Evolutionary conservation across 1,284 basidiomycete genomes (phyloP).

Genomic region (Athelia sp.): DNA sequence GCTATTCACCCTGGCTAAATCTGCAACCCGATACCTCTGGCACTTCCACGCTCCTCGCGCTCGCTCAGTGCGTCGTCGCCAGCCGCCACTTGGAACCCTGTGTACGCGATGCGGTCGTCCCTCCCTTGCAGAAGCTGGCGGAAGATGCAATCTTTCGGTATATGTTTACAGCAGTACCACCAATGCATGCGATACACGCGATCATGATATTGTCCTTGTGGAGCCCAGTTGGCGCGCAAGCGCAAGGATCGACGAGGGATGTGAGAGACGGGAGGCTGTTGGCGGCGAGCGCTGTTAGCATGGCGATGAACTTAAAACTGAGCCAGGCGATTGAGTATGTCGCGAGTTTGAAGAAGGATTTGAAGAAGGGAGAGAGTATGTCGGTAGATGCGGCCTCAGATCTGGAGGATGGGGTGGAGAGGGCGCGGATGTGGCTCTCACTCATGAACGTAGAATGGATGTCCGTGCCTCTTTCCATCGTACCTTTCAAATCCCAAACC

Average conservation of each 20-base stretch:
- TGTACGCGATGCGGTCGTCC: slow-evolving; percentile 29
- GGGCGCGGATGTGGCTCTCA: slow-evolving; percentile 36
- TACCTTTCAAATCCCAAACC: not conserved
- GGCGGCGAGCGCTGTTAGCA: slow-evolving; percentile 36
- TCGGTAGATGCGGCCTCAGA: slow-evolving; percentile 5
- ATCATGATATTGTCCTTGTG: slow-evolving; percentile 38
- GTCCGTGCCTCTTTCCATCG: slow-evolving; percentile 18
- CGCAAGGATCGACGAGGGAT: slow-evolving; percentile 4
- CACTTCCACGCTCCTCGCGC: slow-evolving; percentile 25
- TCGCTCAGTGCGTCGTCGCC: slow-evolving; percentile 34
- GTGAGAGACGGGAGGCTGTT: slow-evolving; percentile 34
- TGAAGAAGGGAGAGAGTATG: slow-evolving; percentile 14
- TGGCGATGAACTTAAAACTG: slow-evolving; percentile 39
- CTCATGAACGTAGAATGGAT: slow-evolving; percentile 34
- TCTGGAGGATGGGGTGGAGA: slow-evolving; percentile 26
- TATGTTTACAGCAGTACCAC: slow-evolving; percentile 33
- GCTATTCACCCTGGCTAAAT: slow-evolving; percentile 37
- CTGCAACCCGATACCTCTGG: slow-evolving; percentile 17
- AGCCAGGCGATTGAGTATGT: slow-evolving; percentile 29
- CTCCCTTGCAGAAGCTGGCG: slow-evolving; percentile 34
- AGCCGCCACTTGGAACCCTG: slow-evolving; percentile 32
- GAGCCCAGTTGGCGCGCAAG: slow-evolving; percentile 34
- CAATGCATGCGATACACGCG: slow-evolving; percentile 35
- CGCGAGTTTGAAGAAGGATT: slow-evolving; percentile 19
- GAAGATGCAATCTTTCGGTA: slow-evolving; percentile 32